These are phyloP conservation scores for Trametes elegans DNA, from an alignment of 768 basidiomycete genomes.

Conservation along the genomic window DNA sequence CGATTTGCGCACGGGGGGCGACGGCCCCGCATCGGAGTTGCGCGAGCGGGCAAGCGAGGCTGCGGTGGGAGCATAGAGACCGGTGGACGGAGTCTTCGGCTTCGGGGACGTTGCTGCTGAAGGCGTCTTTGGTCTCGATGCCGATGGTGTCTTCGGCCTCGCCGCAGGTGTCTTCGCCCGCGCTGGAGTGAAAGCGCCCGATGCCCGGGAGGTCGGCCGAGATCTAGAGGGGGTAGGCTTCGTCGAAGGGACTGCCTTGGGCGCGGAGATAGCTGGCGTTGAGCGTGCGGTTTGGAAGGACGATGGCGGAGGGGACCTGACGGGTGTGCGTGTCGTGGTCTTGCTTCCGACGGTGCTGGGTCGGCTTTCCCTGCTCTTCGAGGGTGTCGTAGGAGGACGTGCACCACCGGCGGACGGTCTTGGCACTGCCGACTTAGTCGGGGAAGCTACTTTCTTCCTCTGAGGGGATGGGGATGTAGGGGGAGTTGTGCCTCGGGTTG, in stretches of 20 bases:
- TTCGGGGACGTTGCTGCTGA: slow-evolving; percentile 26
- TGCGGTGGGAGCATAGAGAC: slow-evolving; percentile 80
- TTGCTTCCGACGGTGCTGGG: slow-evolving; percentile 22
- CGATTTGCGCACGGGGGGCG: slow-evolving; percentile 53
- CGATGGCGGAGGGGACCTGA: slow-evolving; percentile 29
- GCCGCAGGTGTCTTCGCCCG: slow-evolving; percentile 30
- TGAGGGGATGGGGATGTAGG: slow-evolving; percentile 11
- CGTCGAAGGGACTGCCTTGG: slow-evolving; percentile 18
- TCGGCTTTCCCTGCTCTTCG: slow-evolving; percentile 23
- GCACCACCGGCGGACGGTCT: slow-evolving; percentile 18
- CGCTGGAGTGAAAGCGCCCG: slow-evolving; percentile 30
- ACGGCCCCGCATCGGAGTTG: slow-evolving; percentile 44
- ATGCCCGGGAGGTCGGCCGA: slow-evolving; percentile 35
- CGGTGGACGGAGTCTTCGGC: slow-evolving; percentile 60
- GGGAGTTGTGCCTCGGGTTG: slow-evolving; percentile 7
- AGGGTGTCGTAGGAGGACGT: slow-evolving; percentile 17
- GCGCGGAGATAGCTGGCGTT: slow-evolving; percentile 21
- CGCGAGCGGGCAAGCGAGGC: slow-evolving; percentile 75
- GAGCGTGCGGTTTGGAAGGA: slow-evolving; percentile 19
- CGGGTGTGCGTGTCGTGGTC: slow-evolving; percentile 21
- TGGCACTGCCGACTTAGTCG: slow-evolving; percentile 15
- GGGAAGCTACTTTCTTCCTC: slow-evolving; percentile 15
- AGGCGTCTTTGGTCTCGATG: slow-evolving; percentile 22
- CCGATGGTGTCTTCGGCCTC: slow-evolving; percentile 23
- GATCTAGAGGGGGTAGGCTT: slow-evolving; percentile 31